phyloP scores from a whole-genome alignment of 768 basidiomycete genomes.

The Pleurotus platypus region DNA sequence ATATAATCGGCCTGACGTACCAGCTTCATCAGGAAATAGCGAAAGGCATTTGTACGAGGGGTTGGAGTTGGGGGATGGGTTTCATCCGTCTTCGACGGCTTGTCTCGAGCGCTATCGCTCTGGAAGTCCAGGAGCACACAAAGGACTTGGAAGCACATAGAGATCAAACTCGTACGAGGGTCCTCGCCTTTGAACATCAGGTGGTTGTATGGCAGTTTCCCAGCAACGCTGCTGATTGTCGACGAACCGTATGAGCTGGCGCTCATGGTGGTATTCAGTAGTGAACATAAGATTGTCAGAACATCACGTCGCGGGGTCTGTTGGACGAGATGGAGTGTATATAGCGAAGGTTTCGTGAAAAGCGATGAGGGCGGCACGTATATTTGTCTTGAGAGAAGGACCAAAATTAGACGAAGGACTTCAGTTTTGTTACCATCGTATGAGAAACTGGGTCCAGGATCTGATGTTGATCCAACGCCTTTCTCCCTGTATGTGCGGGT shows the following conservation, averaged over 20 bases:
- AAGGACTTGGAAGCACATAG: conserved; percentile 74
- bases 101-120: conserved; percentile 66
- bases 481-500: conserved; percentile 66
- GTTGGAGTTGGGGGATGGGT: conserved; percentile 45
- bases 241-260: conserved; percentile 47
- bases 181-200: conserved; percentile 90
- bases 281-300: conserved; percentile 89
- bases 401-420: conserved; percentile 83
- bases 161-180: conserved; percentile 64
- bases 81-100: conserved; percentile 37
- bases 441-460: conserved; percentile 57
- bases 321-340: conserved; percentile 76
- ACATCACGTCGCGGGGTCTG: conserved; percentile 75
- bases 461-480: conserved; percentile 85
- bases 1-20: conserved; percentile 33
- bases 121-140: conserved; percentile 79
- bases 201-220: conserved; percentile 85
- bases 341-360: conserved; percentile 70
- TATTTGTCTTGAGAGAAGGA: conserved; percentile 88
- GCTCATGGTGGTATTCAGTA: conserved; percentile 88
- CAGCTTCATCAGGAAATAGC: conserved; percentile 89
- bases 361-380: conserved; percentile 72
- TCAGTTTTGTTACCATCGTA: conserved; percentile 84
- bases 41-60: conserved; percentile 79
- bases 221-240: conserved; percentile 66